phyloP scores from a whole-genome alignment of 2,329 filamentous ascomycete species.

The Aspergillus sp. region DNA sequence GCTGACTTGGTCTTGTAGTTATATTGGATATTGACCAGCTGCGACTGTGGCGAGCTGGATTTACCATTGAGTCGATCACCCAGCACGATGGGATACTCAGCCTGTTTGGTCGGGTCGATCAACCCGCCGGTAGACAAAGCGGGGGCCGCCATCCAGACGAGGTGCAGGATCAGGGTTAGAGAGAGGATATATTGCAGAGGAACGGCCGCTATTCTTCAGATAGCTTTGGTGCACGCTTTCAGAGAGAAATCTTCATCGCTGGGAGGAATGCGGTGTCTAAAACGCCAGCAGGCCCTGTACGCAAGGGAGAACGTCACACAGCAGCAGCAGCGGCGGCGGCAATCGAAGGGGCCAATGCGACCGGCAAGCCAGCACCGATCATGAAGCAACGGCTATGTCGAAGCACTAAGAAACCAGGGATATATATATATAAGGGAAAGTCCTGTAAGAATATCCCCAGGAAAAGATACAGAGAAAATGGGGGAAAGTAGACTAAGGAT shows the following conservation, averaged over 20 bases:
- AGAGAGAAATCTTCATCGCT: conserved; percentile 17
- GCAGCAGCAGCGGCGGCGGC: conserved; percentile 6
- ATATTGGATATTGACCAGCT: conserved; percentile 47
- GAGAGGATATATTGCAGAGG: not conserved
- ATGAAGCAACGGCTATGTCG: conserved; percentile 8
- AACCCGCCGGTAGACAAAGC: conserved; percentile 34
- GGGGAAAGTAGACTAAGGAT: not conserved
- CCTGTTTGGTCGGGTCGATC: conserved; percentile 49
- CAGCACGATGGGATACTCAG: conserved; percentile 50
- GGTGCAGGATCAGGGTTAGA: conserved; percentile 10
- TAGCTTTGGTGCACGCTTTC: conserved; percentile 9
- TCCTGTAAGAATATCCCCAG: not conserved
- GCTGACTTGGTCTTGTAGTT: conserved; percentile 50
- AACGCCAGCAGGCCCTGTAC: conserved; percentile 11
- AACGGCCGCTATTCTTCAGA: conserved; percentile 9
- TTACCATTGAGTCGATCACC: conserved; percentile 44
- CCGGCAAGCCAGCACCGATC: conserved; percentile 16
- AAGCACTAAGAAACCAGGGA: not conserved
- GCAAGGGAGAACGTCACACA: conserved; percentile 27
- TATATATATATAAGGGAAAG: conserved; percentile 5
- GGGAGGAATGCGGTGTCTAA: conserved; percentile 1
- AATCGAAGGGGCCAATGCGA: conserved; percentile 8
- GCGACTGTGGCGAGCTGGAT: conserved; percentile 21
- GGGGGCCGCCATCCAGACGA: conserved; percentile 35
- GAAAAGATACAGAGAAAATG: not conserved